A percentile compares a stretch with the other conserved stretches of the same genome.
Conservation (phyloP, 2,329 filamentous ascomycete species). For the Trichoderma gracile region DNA sequence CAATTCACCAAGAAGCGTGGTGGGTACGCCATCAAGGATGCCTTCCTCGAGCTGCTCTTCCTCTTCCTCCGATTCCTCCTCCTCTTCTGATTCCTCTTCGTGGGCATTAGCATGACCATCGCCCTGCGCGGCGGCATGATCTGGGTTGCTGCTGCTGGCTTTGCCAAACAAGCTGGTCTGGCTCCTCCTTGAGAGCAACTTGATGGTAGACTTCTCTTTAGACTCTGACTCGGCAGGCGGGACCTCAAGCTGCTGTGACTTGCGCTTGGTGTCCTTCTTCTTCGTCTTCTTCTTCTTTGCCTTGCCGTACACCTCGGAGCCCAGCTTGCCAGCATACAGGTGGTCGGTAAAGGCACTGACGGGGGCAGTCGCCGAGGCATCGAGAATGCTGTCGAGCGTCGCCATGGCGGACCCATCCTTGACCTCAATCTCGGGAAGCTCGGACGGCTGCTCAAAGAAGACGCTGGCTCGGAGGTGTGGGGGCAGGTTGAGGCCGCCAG, state of each 20-base stretch:
- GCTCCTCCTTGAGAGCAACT: slow-evolving; percentile 47
- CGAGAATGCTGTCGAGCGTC: slow-evolving; percentile 87
- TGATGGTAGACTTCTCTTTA: slow-evolving; percentile 53
- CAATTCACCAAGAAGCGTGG: slow-evolving; percentile 87
- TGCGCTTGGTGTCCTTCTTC: slow-evolving; percentile 41
- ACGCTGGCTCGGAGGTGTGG: slow-evolving; percentile 86
- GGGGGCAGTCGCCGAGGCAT: slow-evolving; percentile 84
- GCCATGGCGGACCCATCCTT: slow-evolving; percentile 81
- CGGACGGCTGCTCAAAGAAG: slow-evolving; percentile 76
- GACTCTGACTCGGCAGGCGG: slow-evolving; percentile 31
- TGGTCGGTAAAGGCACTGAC: slow-evolving; percentile 92
- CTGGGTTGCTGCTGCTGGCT: slow-evolving; percentile 33
- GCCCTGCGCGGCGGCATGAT: slow-evolving; percentile 25
- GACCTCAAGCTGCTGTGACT: slow-evolving; percentile 28
- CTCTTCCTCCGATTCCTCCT: slow-evolving; percentile 46
- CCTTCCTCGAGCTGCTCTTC: slow-evolving; percentile 51
- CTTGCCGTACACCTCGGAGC: slow-evolving; percentile 71
- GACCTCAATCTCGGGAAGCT: slow-evolving; percentile 53
- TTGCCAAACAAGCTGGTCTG: slow-evolving; percentile 36
- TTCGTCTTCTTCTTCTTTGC: slow-evolving; percentile 57
- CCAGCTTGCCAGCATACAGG: slow-evolving; percentile 73
- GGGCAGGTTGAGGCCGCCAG: slow-evolving; percentile 54
- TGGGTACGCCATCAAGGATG: slow-evolving; percentile 70
- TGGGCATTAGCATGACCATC: slow-evolving; percentile 34
- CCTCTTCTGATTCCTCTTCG: slow-evolving; percentile 34